Evolutionary conservation across 495 filamentous ascomycete species (phyloP).

Genomic region (Pseudoneurospora amorphoporcata): DNA sequence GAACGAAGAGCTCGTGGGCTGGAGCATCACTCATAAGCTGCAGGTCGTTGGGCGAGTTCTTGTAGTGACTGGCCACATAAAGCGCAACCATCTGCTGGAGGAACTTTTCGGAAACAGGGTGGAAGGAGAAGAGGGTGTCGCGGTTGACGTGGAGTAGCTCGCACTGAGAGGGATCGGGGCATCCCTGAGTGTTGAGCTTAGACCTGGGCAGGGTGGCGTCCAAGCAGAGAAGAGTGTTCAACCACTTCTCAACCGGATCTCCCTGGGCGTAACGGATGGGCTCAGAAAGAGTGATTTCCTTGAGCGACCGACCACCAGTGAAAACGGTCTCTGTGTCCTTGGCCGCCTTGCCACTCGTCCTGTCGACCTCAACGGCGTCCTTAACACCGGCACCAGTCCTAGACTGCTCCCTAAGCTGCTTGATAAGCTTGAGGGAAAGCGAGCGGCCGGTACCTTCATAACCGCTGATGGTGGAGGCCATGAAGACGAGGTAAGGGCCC

Average conservation of each 20-base stretch:
- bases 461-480: slow-evolving; percentile 98
- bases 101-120: slow-evolving; percentile 93
- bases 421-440: slow-evolving; percentile 90
- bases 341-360: slow-evolving; percentile 55
- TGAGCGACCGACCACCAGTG: slow-evolving; percentile 64
- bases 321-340: slow-evolving; percentile 51
- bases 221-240: slow-evolving; percentile 88
- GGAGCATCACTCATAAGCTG: slow-evolving; percentile 97
- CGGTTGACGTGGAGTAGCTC: slow-evolving; percentile 89
- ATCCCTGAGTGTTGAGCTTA: slow-evolving; percentile 63
- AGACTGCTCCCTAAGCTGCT: slow-evolving; percentile 92
- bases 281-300: slow-evolving; percentile 85
- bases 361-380: slow-evolving; percentile 60
- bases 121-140: slow-evolving; percentile 96
- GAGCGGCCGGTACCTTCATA: slow-evolving; percentile 97
- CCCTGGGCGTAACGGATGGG: slow-evolving; percentile 91
- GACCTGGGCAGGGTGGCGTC: slow-evolving; percentile 80
- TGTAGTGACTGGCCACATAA: slow-evolving; percentile 97
- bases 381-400: slow-evolving; percentile 40
- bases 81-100: slow-evolving; percentile 96
- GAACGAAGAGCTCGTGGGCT: slow-evolving; percentile 91
- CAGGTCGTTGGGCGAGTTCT: slow-evolving; percentile 95
- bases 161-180: slow-evolving; percentile 81
- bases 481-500: slow-evolving; percentile 98
- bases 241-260: slow-evolving; percentile 89